These are phyloP conservation scores for Diaporthe vexans DNA, from an alignment of 2,329 filamentous ascomycete genomes.

Conservation along the genomic window DNA sequence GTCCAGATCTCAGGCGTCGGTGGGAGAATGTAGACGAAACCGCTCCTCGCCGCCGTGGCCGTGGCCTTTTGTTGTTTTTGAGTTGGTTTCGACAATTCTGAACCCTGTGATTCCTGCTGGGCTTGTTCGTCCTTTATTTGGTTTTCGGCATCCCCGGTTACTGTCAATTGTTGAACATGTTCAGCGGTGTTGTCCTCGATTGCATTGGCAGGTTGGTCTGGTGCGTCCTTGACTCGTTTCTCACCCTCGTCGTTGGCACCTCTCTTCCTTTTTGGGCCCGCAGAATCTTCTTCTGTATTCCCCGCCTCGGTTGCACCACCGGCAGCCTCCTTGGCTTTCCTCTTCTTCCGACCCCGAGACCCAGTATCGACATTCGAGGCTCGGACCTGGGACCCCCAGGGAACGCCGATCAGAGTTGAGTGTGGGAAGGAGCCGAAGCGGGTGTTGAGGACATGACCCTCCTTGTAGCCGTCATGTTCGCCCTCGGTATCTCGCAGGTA, in stretches of 20 bases:
- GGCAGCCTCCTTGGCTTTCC: constrained; percentile 55
- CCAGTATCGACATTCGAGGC: constrained; percentile 93
- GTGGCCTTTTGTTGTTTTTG: constrained; percentile 35
- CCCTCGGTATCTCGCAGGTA: constrained; percentile 75
- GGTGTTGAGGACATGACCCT: constrained; percentile 88
- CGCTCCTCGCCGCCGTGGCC: constrained; percentile 65
- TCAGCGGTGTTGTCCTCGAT: constrained; percentile 41
- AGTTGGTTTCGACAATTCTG: constrained; percentile 4
- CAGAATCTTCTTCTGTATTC: constrained; percentile 50
- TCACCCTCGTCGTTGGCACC: constrained; percentile 52
- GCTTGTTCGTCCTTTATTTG: constrained; percentile 48
- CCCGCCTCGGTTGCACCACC: constrained; percentile 2
- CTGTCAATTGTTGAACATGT: constrained; percentile 40
- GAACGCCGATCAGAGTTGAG: constrained; percentile 80
- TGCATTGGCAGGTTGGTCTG: constrained; percentile 40
- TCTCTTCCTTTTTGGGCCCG: constrained; percentile 46
- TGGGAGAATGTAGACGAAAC: constrained; percentile 83
- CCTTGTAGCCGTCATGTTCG: constrained; percentile 78
- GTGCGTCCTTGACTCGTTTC: constrained; percentile 40
- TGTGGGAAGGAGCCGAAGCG: constrained; percentile 93
- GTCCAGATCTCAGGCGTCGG: constrained; percentile 90
- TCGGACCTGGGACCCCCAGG: constrained; percentile 93
- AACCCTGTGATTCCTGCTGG: constrained; percentile 54
- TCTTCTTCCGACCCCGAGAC: constrained; percentile 79
- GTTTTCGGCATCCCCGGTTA: constrained; percentile 17